Evolutionary conservation across 257 asterid genomes (phyloP).

Genomic region (Plectranthus barbatus): DNA sequence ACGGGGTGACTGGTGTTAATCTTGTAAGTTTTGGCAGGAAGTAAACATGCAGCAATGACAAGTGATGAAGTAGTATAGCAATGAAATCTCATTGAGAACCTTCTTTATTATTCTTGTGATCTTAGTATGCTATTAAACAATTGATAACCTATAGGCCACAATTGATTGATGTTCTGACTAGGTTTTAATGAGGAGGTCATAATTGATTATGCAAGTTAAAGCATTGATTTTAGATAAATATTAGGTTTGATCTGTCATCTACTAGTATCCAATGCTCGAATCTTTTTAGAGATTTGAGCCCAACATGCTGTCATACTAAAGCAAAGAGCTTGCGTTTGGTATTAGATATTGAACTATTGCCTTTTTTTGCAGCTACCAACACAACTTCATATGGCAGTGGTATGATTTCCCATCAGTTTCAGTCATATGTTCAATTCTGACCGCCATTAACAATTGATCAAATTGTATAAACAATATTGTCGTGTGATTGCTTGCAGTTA

Average conservation of each 20-base stretch:
- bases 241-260: not conserved
- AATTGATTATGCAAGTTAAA: not conserved
- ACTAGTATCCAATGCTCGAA: not conserved
- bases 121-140: not conserved
- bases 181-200: not conserved
- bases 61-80: not conserved
- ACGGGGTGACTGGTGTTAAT: not conserved
- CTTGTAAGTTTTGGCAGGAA: not conserved
- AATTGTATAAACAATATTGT: constrained; percentile 3
- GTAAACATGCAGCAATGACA: not conserved
- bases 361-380: constrained; percentile 65
- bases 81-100: not conserved
- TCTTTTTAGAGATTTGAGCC: not conserved
- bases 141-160: not conserved
- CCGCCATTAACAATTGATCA: constrained; percentile 2
- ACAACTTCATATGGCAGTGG: constrained; percentile 65
- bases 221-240: not conserved
- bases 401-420: constrained; percentile 18
- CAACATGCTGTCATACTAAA: not conserved
- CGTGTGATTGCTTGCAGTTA: constrained; percentile 33
- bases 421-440: constrained; percentile 1
- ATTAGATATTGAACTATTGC: constrained; percentile 7
- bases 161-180: not conserved
- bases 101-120: not conserved
- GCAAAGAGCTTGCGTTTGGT: not conserved